A percentile compares a stretch with the other conserved stretches of the same genome.
Evolutionary conservation across 2,329 filamentous ascomycete genomes (phyloP).

Genomic region (Neofusicoccum parvum): DNA sequence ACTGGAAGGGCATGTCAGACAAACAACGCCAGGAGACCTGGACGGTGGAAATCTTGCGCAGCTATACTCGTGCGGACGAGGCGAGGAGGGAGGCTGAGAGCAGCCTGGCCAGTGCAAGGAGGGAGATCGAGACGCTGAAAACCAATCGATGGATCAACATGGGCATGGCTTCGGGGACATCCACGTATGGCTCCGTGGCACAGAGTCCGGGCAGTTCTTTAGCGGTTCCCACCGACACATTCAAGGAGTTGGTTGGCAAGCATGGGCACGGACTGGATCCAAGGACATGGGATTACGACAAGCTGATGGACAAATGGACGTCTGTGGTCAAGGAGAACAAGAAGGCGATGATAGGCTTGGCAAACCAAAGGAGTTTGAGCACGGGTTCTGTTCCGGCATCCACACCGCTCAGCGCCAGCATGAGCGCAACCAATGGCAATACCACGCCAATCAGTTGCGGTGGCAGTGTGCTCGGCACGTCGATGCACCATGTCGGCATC

Average conservation of each 20-base stretch:
- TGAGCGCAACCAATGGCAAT: neutral
- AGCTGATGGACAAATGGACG: constrained; percentile 44
- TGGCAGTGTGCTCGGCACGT: neutral
- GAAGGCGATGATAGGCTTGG: constrained; percentile 32
- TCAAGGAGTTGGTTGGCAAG: constrained; percentile 42
- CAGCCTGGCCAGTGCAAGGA: constrained; percentile 43
- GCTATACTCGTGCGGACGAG: constrained; percentile 46
- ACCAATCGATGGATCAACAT: constrained; percentile 31
- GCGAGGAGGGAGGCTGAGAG: constrained; percentile 38
- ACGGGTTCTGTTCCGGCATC: constrained; percentile 6
- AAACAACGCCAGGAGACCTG: constrained; percentile 46
- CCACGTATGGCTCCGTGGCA: constrained; percentile 25
- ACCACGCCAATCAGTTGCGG: constrained; percentile 2
- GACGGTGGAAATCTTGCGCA: constrained; percentile 50
- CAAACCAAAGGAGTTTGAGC: constrained; percentile 37
- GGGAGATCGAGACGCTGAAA: constrained; percentile 46
- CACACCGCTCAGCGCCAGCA: neutral
- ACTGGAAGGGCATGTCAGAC: constrained; percentile 71
- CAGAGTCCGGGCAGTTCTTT: constrained; percentile 36
- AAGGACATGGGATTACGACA: constrained; percentile 45
- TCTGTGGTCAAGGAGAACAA: constrained; percentile 37
- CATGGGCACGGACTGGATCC: constrained; percentile 34
- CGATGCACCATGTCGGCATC: constrained; percentile 3
- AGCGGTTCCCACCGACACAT: constrained; percentile 38
- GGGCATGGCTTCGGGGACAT: constrained; percentile 23